A percentile compares a stretch with the other conserved stretches of the same genome.
Conservation (phyloP, 345 rosid species). For the Eutrema heterophyllum region DNA sequence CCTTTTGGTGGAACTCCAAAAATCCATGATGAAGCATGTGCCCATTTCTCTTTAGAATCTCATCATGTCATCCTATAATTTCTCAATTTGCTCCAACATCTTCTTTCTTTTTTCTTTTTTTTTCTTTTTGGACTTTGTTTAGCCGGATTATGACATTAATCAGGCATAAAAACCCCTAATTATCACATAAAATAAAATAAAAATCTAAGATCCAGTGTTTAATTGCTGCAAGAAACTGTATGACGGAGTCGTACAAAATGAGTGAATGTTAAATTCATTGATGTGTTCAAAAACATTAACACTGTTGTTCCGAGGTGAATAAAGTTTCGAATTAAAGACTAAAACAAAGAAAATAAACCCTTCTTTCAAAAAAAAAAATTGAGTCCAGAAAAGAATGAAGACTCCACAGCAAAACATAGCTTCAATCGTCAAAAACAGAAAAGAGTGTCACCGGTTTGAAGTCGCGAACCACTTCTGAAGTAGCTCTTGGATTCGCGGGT, state of each 20-base stretch:
- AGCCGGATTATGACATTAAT: not conserved
- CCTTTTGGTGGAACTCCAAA: conserved; percentile 20
- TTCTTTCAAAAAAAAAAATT: too few species aligned
- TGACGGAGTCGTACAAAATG: not conserved
- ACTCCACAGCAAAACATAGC: too few species aligned
- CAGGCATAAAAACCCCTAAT: not conserved
- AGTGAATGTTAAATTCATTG: too few species aligned
- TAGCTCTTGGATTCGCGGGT: too few species aligned
- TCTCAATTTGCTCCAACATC: not conserved
- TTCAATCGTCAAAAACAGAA: too few species aligned
- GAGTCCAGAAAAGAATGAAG: too few species aligned
- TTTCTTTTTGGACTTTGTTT: not conserved
- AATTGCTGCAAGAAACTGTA: not conserved
- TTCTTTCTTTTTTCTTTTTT: not conserved
- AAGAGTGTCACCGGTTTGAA: too few species aligned
- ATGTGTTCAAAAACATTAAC: too few species aligned
- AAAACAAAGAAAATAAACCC: too few species aligned
- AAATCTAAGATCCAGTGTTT: not conserved
- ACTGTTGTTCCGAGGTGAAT: too few species aligned
- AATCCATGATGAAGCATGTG: conserved; percentile 28
- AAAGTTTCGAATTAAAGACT: too few species aligned
- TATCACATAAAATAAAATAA: not conserved
- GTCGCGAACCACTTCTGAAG: too few species aligned
- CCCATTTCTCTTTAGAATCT: conserved; percentile 16
- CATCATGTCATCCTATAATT: conserved; percentile 15